Base-by-base conservation (phyloP, 208 protist species). In the Trypanosoma caninum region DNA sequence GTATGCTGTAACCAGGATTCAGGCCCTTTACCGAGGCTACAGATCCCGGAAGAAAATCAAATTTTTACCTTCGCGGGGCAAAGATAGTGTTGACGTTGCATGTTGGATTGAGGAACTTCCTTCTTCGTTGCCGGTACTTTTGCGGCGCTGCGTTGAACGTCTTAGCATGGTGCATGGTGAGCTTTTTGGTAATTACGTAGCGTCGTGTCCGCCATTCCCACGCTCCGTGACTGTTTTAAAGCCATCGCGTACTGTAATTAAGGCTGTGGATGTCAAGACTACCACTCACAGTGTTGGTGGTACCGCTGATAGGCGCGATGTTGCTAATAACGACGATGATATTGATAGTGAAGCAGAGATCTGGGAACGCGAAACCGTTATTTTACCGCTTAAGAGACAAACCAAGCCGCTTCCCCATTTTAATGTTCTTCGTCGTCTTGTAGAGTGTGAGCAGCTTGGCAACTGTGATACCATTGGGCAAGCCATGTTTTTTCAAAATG, bases 361-460 rank as follows among this genome's bases (percentile, higher is more conserved):
- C 11, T 95, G 85, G 84, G 72, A 71, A n/a, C 60, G 71, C 42
- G 78, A 89, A 55, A 62, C 69, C 52, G 59, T 90, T 3, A 62
- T 79, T 18, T 51, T 91, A 22, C 86, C 84, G 8, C 60, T 76
- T 1, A 42, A 35, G n/a, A 67, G 82, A 9, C 62, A 69, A 25
- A 76, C 63, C 8, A 37, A 78, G 53, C 77, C 69, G 10, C 57
- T 40, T 7, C 72, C 69, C 20, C 84, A 84, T 57, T 64, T 93
- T 58, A 90, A 91, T 64, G 46, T 76, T 2, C 69, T 85, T 14
- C 75, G 75, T 23, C 82, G 86, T 2, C 59, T 91, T n/a, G 61
- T 78, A 23, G 76, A 89, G 55, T 91, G 82, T 58, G 66, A 87
- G 38, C 48, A 30, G 16, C 40, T 87, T 10, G 59, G 74, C 22